Evolutionary conservation across 306 rosid genomes (phyloP), one percentile per base, ranked within the genome.

Genomic region (Vigna reflexopilosa): DNA sequence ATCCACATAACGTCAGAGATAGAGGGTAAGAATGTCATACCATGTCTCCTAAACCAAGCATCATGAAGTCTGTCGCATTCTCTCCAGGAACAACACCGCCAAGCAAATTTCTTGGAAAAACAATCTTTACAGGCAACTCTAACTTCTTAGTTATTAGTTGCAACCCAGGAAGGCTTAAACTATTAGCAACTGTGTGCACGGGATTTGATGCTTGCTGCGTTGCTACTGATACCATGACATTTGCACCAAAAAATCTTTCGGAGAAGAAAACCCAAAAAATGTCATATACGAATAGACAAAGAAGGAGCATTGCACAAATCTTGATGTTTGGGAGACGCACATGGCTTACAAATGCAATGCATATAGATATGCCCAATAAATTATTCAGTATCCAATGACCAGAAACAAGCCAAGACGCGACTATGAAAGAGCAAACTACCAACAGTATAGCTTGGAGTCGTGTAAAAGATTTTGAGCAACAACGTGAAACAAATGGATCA

Each of bases 21-120:
- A 61, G n/a, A 61, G 84, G 30, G 67, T 67, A 80, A 57, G 57
- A 72, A 80, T 70, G 78, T 0, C 81, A 75, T 90, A 96, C 98
- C 99, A 96, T 96, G 83, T 93, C 99, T 36, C 99, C 98, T 20
- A 96, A 94, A 74, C 99, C 99, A 75, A 96, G 98, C 98, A 96
- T 96, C 98, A 96, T 96, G 90, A 91, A 96, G 61, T 96, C 98
- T 6, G 86, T 19, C 38, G 96, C 93, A 84, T 7, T 89, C 83
- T 76, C 89, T 77, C 94, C 93, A 13, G 98, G 89, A 83, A 88
- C 83, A 54, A 81, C 92, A 68, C 99, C 87, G 4, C 97, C 91
- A 63, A 95, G 81, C 85, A 96, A 91, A 89, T 90, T 91, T 81
- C 98, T 86, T 6, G 99, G 99, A 67, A 96, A 96, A 59, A 93